Evolutionary conservation across 1,139 yeast genomes (phyloP), one percentile per base, ranked within the genome.

Genomic region (Pichia kudriavzevii): DNA sequence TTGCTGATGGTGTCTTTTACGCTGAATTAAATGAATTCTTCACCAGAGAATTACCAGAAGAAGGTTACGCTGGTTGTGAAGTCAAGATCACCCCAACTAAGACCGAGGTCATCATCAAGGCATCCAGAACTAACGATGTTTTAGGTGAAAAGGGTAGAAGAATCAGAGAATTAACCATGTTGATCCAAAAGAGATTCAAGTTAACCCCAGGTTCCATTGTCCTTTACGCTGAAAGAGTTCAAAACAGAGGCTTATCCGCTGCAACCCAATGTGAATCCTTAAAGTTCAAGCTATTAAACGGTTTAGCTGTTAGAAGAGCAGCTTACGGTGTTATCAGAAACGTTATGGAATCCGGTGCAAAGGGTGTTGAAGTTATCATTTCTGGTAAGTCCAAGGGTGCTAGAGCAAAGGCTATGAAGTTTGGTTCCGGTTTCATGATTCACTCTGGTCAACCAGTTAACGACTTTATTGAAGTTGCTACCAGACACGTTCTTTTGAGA

Each of bases 361-460:
- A 93, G 84, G 99, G 99, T 87, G 96, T 93, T 63, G 97, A 91
- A 75, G 97, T 88, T 67, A 96, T 91, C 59, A 84, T 88, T 65
- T 85, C 96, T 56, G 98, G 98, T 81, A 91, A 91, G 76, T 82
- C 93, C 69, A 85, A 96, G 79, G 98, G 96, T 72, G 98, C 98
- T 62, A 88, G 98, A 79, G 98, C 99, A 64, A 91, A 91, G 83
- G 82, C 97, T 62, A 94, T 91, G 94, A 91, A 91, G 76, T 91
- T 91, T 81, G 81, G 94, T 66, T 97, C 91, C 67, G 98, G 98
- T 78, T 91, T 91, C 95, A 85, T 91, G 94, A 93, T 91, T 78
- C 98, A 91, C 94, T 85, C 96, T 63, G 98, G 98, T 84, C 98
- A 91, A 78, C 98, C 98, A 75, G 93, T 91, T 70, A 80, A 75